phyloP scores from a whole-genome alignment of 192 early-diverging fungal species.

The Umbelopsis vinacea region DNA sequence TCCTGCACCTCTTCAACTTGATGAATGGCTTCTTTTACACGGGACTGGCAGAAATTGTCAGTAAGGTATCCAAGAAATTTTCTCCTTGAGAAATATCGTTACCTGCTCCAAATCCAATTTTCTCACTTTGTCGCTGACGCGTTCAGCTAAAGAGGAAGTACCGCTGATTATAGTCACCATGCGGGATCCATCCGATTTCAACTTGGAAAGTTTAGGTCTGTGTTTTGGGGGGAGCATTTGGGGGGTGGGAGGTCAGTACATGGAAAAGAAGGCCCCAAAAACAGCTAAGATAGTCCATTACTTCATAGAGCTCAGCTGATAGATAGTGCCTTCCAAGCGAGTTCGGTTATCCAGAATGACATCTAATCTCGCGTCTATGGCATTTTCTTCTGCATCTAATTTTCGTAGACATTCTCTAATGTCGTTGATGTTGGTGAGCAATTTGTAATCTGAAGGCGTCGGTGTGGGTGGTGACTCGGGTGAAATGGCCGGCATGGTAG shows the following conservation, averaged over 20 bases:
- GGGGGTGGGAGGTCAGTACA: neutral
- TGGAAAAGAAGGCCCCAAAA: constrained; percentile 3
- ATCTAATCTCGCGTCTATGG: constrained; percentile 62
- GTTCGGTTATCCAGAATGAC: constrained; percentile 51
- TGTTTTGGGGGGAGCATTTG: neutral
- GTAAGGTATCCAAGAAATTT: too few relatives aligned
- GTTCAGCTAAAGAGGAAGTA: constrained; percentile 76
- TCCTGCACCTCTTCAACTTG: constrained; percentile 80
- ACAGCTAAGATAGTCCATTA: constrained; percentile 44
- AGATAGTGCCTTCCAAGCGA: constrained; percentile 46
- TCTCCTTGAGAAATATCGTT: neutral
- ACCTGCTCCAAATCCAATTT: constrained; percentile 79
- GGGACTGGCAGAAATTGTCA: constrained; percentile 41
- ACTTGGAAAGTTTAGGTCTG: constrained; percentile 59
- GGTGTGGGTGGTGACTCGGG: constrained; percentile 15
- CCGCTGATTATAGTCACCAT: constrained; percentile 60
- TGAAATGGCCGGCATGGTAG: constrained; percentile 1
- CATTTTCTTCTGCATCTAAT: constrained; percentile 67
- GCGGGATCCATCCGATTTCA: constrained; percentile 50
- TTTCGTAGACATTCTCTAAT: constrained; percentile 62
- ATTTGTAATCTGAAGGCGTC: constrained; percentile 42
- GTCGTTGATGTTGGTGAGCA: constrained; percentile 63
- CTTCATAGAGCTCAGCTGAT: constrained; percentile 25
- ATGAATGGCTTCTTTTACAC: constrained; percentile 69
- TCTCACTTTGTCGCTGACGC: constrained; percentile 84